Evolutionary conservation across 352 stramenopile species (phyloP), one percentile per base, ranked within the genome.

Genomic region (Plasmopara muralis): DNA sequence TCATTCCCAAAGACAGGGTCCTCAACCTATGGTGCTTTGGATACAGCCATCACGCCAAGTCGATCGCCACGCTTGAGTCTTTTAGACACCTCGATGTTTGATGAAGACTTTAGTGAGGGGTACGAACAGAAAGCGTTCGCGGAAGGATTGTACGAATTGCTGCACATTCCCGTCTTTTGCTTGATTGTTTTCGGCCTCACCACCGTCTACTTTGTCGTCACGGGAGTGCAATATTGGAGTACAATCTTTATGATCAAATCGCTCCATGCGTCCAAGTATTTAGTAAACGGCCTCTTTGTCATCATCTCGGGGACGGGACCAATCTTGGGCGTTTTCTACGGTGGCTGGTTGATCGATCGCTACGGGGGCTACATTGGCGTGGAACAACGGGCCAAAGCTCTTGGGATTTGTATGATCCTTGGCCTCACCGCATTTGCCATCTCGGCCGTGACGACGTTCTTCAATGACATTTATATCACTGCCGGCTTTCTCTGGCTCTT

Each of bases 171-270:
- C 4, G 77, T 88, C 37, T 93, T 89, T 55, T 79, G 74, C 18
- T 55, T 90, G 38, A 88, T 90, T 55, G 74, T 93, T 5, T 74
- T 78, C 14, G 82, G 79, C 0, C 66, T 93, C 43, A 87, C 77
- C 40, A 83, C 79, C 12, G 77, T 93, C 15, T 93, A 90, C 70
- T 93, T 93, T 48, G 82, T 93, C 37, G 82, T 93, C 50, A 90
- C 82, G 34, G 79, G 79, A 37, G 80, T 93, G 46, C 82, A 93
- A 58, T 93, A 89, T 65, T 93, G 82, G 82, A 88, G 74, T 57
- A 93, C 82, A 3, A 89, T 90, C 60, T 93, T 88, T 57, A 89
- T 90, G 74, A 85, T 87, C 66, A 88, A 89, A 70, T 89, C 80
- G 40, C 72, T 92, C 29, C 70, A 92, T 45, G 75, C 64, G 29